A percentile compares a stretch with the other conserved stretches of the same genome.
phyloP scores from a whole-genome alignment of 169 alveolate genomes.

The Plasmodium coatneyi region DNA sequence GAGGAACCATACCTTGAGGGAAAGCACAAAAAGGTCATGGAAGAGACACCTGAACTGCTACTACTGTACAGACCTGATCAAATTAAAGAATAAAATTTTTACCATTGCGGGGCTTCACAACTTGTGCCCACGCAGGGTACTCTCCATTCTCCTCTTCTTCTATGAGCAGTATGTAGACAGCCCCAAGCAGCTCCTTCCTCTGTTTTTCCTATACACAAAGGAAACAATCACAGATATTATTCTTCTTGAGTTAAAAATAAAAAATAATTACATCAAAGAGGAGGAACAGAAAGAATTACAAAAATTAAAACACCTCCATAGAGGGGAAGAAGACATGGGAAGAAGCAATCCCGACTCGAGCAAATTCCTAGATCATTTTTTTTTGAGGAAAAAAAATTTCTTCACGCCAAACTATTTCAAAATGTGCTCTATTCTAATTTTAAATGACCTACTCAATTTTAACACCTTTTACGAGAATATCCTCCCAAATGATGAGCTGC shows the following conservation, averaged over 20 bases:
- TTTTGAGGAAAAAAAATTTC: not conserved
- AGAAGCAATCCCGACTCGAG: not conserved
- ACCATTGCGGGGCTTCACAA: slow-evolving; percentile 46
- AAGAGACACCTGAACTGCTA: slow-evolving; percentile 28
- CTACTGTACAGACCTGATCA: slow-evolving; percentile 47
- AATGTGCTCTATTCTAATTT: slow-evolving; percentile 57
- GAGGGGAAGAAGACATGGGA: not conserved
- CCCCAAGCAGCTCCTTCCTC: slow-evolving; percentile 43
- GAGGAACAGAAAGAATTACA: slow-evolving; percentile 9
- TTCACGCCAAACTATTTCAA: slow-evolving; percentile 37
- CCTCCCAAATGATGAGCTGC: slow-evolving; percentile 27
- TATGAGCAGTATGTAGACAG: slow-evolving; percentile 60
- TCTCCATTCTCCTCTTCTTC: slow-evolving; percentile 33
- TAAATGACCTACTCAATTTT: slow-evolving; percentile 36
- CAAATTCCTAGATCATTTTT: not conserved
- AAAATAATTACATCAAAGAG: slow-evolving; percentile 36
- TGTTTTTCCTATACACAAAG: slow-evolving; percentile 43
- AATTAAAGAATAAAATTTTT: slow-evolving; percentile 30
- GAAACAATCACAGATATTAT: slow-evolving; percentile 59
- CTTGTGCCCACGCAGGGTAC: slow-evolving; percentile 47
- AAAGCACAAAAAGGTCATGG: slow-evolving; percentile 1
- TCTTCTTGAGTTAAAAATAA: slow-evolving; percentile 26
- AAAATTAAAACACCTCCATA: slow-evolving; percentile 12
- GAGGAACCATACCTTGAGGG: not conserved
- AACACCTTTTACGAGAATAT: slow-evolving; percentile 22